These are phyloP conservation scores for Zoysia matrella DNA, from an alignment of 202 grass and related monocot genomes.

Conservation along the genomic window DNA sequence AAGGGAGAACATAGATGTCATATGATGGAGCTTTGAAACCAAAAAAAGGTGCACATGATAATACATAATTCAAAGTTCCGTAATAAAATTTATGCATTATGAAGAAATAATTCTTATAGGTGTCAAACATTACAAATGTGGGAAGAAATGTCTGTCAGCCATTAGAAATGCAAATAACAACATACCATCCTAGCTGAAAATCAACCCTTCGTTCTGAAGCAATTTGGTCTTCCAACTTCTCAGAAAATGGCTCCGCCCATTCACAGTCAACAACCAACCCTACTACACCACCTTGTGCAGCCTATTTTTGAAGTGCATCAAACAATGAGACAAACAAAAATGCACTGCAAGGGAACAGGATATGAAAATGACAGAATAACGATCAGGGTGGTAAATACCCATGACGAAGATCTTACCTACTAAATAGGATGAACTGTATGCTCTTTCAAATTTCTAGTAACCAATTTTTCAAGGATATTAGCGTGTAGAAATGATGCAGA, in stretches of 20 bases:
- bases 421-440: background rate
- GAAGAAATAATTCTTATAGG: background rate
- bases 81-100: background rate
- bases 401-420: background rate
- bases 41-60: constrained; percentile 2
- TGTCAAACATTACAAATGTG: background rate
- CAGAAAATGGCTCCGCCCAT: constrained; percentile 93
- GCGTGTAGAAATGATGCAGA: background rate
- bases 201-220: constrained; percentile 79
- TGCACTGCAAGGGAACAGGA: constrained; percentile 15
- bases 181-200: constrained; percentile 97
- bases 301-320: constrained; percentile 52
- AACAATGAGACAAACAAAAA: constrained; percentile 44
- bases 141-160: background rate
- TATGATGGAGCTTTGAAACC: background rate
- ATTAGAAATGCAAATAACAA: constrained; percentile 17
- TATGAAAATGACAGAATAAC: constrained; percentile 19
- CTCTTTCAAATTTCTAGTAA: constrained; percentile 6
- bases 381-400: background rate
- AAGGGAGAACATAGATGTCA: constrained; percentile 15
- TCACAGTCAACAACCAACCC: constrained; percentile 88
- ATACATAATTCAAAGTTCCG: background rate
- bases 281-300: constrained; percentile 82
- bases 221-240: constrained; percentile 72
- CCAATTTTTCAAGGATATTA: background rate